A percentile compares a stretch with the other conserved stretches of the same genome.
Conservation (phyloP, 2,329 filamentous ascomycete species). For the Penicillium nordicum region DNA sequence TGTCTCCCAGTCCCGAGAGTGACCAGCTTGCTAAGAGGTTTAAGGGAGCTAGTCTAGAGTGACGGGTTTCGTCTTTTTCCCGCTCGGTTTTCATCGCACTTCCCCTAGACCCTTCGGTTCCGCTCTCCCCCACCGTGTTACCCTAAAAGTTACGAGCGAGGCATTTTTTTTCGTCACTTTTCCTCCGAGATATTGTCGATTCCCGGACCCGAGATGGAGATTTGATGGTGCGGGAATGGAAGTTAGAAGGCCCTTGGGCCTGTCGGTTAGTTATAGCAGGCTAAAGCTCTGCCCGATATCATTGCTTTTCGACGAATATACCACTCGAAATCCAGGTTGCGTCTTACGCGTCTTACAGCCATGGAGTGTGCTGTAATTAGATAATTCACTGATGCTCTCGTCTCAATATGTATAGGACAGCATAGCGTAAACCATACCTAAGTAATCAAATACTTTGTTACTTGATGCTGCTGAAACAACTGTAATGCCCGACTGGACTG, state of each 20-base stretch:
- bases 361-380: background rate
- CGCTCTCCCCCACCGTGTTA: background rate
- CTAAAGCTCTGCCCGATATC: background rate
- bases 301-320: background rate
- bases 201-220: background rate
- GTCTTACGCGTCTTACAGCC: background rate
- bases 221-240: background rate
- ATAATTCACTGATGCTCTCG: background rate
- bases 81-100: conserved; percentile 8
- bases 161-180: background rate
- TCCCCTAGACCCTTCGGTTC: background rate
- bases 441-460: too few relatives aligned
- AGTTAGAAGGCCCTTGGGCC: background rate
- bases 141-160: background rate
- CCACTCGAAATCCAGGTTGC: background rate
- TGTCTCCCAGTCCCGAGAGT: conserved; percentile 49
- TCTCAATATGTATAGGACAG: background rate
- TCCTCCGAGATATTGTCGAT: background rate
- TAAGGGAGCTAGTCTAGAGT: conserved; percentile 58
- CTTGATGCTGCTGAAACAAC: too few relatives aligned
- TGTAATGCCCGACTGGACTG: too few relatives aligned
- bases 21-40: conserved; percentile 63
- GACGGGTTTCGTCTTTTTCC: conserved; percentile 21
- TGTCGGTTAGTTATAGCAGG: background rate
- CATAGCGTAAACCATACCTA: too few relatives aligned